Evolutionary conservation across 225 moss, liverwort and hornwort species (phyloP), one percentile per base, ranked within the genome.

Genomic region (Bryoerythrophyllum caledonicum): DNA sequence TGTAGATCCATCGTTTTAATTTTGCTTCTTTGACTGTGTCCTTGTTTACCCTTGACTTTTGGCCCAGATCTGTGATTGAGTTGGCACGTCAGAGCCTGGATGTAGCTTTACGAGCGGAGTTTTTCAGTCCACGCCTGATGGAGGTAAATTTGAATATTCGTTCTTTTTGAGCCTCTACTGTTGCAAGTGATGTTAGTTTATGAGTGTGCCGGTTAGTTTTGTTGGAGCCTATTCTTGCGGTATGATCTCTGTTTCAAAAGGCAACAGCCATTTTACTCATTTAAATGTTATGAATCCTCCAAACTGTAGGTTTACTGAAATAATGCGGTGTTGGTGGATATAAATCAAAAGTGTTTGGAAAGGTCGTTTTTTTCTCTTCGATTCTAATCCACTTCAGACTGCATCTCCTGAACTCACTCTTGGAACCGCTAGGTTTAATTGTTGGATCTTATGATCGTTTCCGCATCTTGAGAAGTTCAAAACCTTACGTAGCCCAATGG

Each of bases 91-190:
- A 99, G 73, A 89, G 93, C 69, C 78, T 99, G 83, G 92, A 95
- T 70, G 75, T 80, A 63, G 79, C 81, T 86, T 78, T 88, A 72
- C 92, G 90, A 74, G 73, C 82, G 56, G 91, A 89, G 63, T 84
- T 90, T 61, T 99, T 99, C 69, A 99, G 99, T 80, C 93, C 99
- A 25, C 99, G 99, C 67, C 83, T 99, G 34, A 99, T 99, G 97
- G 97, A 99, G 90, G 97, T 93, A 71, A 65, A 44, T 26, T 52
- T 65, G 11, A 0, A 54, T 58, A 51, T 38, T 30, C 44, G 10
- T 62, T 67, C 35, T 8, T 56, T 61, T 37, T 51, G 51, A 67
- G 61, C 20, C 61, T 71, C 21, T 40, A 3, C 1, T 71, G 61
- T 61, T 74, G 40, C 32, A 17, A 67, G 53, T 74, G 48, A 67